Conservation (phyloP, 1,139 yeast species). For the Diutina siamensis region DNA sequence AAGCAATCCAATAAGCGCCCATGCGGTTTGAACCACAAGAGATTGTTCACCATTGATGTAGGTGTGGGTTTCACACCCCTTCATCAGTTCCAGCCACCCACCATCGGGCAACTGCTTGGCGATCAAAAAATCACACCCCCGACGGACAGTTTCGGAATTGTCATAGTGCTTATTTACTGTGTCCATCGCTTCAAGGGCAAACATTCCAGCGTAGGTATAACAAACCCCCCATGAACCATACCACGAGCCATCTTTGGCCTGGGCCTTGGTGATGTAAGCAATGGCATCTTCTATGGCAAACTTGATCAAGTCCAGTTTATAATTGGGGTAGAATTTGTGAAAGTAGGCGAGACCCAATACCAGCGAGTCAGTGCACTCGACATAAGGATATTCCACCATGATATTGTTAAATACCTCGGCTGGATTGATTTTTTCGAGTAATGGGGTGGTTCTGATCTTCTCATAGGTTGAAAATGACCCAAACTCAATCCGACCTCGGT, state of each 20-base stretch:
- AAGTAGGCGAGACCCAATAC: constrained; percentile 82
- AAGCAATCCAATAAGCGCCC: constrained; percentile 80
- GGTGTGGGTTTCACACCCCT: constrained; percentile 69
- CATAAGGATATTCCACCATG: constrained; percentile 97
- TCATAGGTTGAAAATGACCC: constrained; percentile 96
- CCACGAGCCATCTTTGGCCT: constrained; percentile 85
- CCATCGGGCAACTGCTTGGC: constrained; percentile 76
- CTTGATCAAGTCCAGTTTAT: constrained; percentile 54
- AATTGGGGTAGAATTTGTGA: constrained; percentile 47
- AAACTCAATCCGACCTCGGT: constrained; percentile 65
- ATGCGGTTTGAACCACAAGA: constrained; percentile 80
- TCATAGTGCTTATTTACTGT: constrained; percentile 55
- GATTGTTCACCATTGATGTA: constrained; percentile 55
- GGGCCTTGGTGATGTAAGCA: constrained; percentile 55
- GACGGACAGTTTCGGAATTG: constrained; percentile 49
- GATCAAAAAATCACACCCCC: constrained; percentile 79
- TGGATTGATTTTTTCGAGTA: constrained; percentile 71
- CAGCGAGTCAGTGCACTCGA: constrained; percentile 94
- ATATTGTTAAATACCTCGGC: constrained; percentile 97
- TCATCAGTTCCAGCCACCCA: constrained; percentile 94
- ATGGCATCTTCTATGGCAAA: constrained; percentile 65
- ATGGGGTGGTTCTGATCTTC: constrained; percentile 68
- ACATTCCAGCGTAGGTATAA: constrained; percentile 93
- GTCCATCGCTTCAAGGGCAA: constrained; percentile 85
- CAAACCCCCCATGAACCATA: constrained; percentile 99